Conservation (phyloP, 1,284 basidiomycete species). For the Apiotrichum veenhuisii region DNA sequence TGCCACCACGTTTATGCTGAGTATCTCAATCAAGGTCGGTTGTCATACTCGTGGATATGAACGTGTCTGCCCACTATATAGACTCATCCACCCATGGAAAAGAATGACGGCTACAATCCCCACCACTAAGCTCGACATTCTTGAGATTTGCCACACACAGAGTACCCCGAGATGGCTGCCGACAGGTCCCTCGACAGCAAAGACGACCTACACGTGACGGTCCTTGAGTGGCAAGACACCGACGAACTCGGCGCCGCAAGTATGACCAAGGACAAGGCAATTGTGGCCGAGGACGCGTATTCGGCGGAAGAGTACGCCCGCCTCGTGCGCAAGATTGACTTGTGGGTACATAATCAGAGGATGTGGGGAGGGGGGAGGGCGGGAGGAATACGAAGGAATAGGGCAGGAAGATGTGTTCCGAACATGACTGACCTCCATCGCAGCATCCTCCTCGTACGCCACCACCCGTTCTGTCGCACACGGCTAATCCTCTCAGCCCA, state of each 20-base stretch:
- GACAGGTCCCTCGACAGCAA: background rate
- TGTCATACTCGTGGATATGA: no score
- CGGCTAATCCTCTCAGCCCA: slow-evolving; percentile 2
- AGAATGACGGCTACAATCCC: no score
- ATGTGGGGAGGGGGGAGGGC: no score
- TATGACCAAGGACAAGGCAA: slow-evolving; percentile 5
- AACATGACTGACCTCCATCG: background rate
- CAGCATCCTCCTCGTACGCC: slow-evolving; percentile 3
- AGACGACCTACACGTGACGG: background rate
- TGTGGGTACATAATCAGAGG: no score
- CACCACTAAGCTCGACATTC: no score
- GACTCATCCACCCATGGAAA: no score
- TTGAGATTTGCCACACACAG: no score
- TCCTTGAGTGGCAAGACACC: background rate
- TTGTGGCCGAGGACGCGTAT: slow-evolving; percentile 11
- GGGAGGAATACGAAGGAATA: no score
- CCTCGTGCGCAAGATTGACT: slow-evolving; percentile 17
- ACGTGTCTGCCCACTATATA: no score
- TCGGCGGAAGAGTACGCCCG: slow-evolving; percentile 13
- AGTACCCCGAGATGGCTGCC: background rate
- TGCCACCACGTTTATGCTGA: no score
- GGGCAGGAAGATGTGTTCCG: background rate
- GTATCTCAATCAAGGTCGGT: no score
- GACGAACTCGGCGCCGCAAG: background rate
- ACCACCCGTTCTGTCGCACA: background rate